These are phyloP conservation scores for Heliamphora pulchella DNA, from an alignment of 179 eudicot genomes.

Conservation along the genomic window DNA sequence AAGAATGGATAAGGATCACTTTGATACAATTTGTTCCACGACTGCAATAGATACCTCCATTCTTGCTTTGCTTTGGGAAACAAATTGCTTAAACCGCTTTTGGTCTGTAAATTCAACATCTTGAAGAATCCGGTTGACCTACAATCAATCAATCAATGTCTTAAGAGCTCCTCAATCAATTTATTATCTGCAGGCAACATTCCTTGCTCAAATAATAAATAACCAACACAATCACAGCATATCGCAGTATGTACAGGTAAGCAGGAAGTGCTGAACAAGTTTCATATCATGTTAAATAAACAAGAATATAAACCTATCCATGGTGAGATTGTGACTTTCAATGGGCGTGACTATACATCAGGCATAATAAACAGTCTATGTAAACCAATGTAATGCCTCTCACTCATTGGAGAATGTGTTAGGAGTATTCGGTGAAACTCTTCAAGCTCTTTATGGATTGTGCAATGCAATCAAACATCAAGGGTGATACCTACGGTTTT, in stretches of 20 bases:
- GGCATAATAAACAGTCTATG: too few species aligned
- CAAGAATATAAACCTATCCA: background rate
- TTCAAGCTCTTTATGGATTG: too few species aligned
- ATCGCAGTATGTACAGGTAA: background rate
- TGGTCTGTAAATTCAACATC: conserved; percentile 95
- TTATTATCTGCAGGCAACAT: background rate
- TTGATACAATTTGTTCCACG: background rate
- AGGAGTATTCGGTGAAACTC: too few species aligned
- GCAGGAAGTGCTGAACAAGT: background rate
- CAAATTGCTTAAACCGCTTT: conserved; percentile 95
- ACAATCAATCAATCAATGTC: conserved; percentile 12
- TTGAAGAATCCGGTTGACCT: conserved; percentile 63
- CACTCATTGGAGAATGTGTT: too few species aligned
- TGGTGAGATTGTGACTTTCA: background rate
- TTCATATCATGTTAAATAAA: background rate
- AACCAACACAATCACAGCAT: background rate
- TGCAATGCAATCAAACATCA: too few species aligned
- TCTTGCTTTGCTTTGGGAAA: conserved; percentile 93
- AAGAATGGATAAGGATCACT: background rate
- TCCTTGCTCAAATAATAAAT: background rate
- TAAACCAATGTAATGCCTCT: too few species aligned
- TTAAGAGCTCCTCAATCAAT: background rate
- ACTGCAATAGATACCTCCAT: conserved; percentile 70
- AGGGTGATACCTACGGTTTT: too few species aligned
- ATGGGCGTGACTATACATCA: background rate